Base-by-base conservation (phyloP, 2,329 filamentous ascomycete genomes). In the Alternaria atra region DNA sequence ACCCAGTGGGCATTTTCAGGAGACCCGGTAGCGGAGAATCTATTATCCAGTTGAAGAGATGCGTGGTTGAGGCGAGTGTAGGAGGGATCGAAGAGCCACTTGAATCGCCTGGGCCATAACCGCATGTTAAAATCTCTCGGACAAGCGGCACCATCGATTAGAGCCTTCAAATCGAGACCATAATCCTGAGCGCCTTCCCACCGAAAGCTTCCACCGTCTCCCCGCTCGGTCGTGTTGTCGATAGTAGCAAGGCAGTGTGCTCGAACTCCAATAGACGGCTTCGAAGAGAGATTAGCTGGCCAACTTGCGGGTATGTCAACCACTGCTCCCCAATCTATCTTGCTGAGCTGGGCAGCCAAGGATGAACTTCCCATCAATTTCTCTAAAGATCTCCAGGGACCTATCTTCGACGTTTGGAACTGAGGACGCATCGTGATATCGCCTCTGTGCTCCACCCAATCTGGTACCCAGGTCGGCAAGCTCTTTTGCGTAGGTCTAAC, bases 391-490 rank as follows among this genome's bases (percentile, higher is more conserved):
- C 47, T 58, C 61, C 61, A 64, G 7, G 61, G 61, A 5, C 61
- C 61, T 8, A 62, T 53, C 17, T 56, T 57, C 2, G 42, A n/a
- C 29, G 25, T 27, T 32, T 59, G 59, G 13, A 64, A 64, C 32
- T 61, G 61, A 15, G 47, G 47, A 32, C 44, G 56, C 6, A 65
- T n/a, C 2, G 50, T 59, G 1, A 52, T 47, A 13, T 62, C 50
- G n/a, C 39, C 55, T 4, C 34, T 35, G 2, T 43, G 53, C 12
- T 56, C 55, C 10, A 34, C 51, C 62, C 62, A 65, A n/a, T 65
- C 53, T 1, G 62, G 62, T 12, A 60, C 62, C 62, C 62, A 65
- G n/a, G 62, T 63, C 5, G 62, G 62, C 3, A 65, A 37, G 8
- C 30, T 0, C 15, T 23, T 39, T 6, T 47, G 39, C 10, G 32